Base-by-base conservation (phyloP, 176 grass and related monocot genomes). In the Alloteropsis semialata region DNA sequence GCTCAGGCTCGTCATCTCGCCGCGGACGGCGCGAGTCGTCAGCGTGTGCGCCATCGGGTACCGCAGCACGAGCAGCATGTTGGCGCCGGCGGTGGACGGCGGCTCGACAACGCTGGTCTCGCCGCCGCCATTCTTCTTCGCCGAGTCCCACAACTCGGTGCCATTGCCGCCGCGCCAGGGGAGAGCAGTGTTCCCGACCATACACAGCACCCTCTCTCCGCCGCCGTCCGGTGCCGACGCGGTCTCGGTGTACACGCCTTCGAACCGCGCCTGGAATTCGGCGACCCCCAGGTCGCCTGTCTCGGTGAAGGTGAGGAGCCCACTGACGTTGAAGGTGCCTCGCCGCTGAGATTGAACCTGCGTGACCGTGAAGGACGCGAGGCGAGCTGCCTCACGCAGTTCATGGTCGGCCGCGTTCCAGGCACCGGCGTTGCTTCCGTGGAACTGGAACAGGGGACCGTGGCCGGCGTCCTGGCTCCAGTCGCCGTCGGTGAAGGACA, bases 161-260 rank as follows among this genome's bases (percentile, higher is more conserved):
- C 37, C 32, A 68, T 83, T 84, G 29, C 22, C 15, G 25, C 78
- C 27, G 53, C 84, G 87, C 14, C 24, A 36, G 21, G 91, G 94
- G 30, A 94, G 81, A 44, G 84, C 4, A 34, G 91, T 82, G 83
- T 87, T 44, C 50, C 91, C 94, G 69, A 97, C 82, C 80, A 97
- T 53, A 82, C 91, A 97, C 37, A 97, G 68, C 76, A 92, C 71
- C 37, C 80, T 55, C 68, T 92, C 91, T 3, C 58, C 88, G 16
- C 69, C 82, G 49, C 51, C 43, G 61, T 29, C 32, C 0, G 61
- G 3, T 36, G n/a, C 34, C 32, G 57, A 29, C 25, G 32, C 7
- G 18, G 37, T 85, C 80, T 97, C 91, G 14, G 85, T 84, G 67
- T 97, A 97, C 11, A 97, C 75, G 1, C 94, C 94, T 85, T 97